Evolutionary conservation across 163 green algal species (phyloP).

Genomic region (Scenedesmus sp.): DNA sequence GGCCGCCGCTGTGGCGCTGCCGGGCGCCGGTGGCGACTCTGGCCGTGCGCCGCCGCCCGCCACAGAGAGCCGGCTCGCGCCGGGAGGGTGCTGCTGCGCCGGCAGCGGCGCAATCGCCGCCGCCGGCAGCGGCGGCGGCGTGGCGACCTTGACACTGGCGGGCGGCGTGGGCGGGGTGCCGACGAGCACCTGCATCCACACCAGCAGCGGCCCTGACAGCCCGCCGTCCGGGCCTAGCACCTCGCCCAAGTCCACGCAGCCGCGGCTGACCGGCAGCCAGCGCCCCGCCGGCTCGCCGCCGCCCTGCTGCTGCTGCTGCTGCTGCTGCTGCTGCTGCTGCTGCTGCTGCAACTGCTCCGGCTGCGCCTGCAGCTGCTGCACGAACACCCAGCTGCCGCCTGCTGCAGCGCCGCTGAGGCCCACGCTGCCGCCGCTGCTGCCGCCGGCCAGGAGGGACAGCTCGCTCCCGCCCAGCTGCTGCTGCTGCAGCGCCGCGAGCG

Average conservation of each 20-base stretch:
- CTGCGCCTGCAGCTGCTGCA: constrained; percentile 8
- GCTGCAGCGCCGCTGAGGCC: constrained; percentile 3
- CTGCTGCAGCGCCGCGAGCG: neutral
- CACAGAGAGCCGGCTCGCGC: neutral
- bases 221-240: neutral
- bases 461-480: neutral
- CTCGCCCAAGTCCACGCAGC: constrained; percentile 24
- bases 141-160: neutral
- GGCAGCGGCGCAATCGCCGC: neutral
- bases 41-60: neutral
- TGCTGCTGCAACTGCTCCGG: constrained; percentile 21
- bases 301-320: neutral
- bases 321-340: neutral
- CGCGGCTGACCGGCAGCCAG: neutral
- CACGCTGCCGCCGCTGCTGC: constrained; percentile 23
- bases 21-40: neutral
- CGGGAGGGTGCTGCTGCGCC: neutral
- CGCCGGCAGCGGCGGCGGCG: neutral
- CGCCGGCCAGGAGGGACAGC: neutral
- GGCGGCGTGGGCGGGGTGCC: neutral
- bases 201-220: constrained; percentile 10
- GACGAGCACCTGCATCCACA: constrained; percentile 44
- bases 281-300: neutral
- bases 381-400: neutral
- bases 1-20: too few species aligned